phyloP scores from a whole-genome alignment of 2,329 filamentous ascomycete genomes.

The Verticillium tricorpus region DNA sequence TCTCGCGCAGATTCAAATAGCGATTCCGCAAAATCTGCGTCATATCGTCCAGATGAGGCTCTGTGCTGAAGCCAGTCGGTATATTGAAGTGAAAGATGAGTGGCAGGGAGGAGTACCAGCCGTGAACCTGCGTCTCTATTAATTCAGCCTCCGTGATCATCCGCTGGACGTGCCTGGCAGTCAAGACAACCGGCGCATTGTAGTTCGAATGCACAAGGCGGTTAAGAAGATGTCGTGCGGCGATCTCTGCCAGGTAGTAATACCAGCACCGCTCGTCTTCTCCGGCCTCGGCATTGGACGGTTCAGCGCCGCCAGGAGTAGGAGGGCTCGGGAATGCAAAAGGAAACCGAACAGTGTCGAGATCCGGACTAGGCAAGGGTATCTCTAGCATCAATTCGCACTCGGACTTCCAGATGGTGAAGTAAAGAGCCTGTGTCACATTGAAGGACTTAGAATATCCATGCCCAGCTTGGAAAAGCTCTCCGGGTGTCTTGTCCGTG shows the following conservation, averaged over 20 bases:
- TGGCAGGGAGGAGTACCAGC: conserved; percentile 9
- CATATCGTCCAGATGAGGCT: conserved; percentile 6
- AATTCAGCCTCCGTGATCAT: conserved; percentile 11
- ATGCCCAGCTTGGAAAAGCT: background rate
- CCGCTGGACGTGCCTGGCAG: conserved; percentile 8
- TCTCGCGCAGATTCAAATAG: conserved; percentile 6
- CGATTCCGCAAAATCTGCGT: conserved; percentile 8
- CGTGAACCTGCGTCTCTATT: conserved; percentile 8
- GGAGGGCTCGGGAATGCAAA: conserved; percentile 5
- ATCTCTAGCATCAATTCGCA: background rate
- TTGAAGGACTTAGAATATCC: background rate
- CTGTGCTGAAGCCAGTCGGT: conserved; percentile 1
- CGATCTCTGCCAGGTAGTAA: conserved; percentile 11
- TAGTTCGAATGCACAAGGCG: conserved; percentile 6
- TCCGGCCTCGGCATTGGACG: background rate
- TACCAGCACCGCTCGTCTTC: conserved; percentile 11
- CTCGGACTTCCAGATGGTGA: conserved; percentile 12
- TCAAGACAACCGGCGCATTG: conserved; percentile 1
- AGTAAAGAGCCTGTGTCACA: conserved; percentile 9
- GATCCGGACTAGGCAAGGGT: background rate
- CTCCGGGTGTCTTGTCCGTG: background rate
- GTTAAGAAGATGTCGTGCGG: conserved; percentile 7
- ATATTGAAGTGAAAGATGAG: conserved; percentile 8
- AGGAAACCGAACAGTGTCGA: background rate
- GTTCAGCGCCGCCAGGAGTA: background rate